Conservation (phyloP, 2,329 filamentous ascomycete species). For the Ploettnerulaceae sp. region DNA sequence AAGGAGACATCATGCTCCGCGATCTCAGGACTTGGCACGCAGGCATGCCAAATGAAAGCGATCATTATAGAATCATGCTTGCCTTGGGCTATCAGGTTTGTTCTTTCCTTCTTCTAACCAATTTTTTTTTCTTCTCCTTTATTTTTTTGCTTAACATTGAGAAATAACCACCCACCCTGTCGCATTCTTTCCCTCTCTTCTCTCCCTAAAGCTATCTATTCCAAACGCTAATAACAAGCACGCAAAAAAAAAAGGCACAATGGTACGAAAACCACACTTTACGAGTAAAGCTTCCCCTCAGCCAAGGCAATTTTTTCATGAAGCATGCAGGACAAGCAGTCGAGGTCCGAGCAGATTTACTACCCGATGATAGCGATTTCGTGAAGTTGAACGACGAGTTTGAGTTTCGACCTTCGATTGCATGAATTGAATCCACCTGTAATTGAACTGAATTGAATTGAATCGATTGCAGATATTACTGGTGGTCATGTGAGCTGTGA, state of each 20-base stretch:
- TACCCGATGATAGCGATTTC: constrained; percentile 27
- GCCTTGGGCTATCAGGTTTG: constrained; percentile 39
- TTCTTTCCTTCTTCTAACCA: too few species aligned
- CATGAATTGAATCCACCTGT: too few species aligned
- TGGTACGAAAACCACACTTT: constrained; percentile 30
- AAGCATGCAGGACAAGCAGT: constrained; percentile 26
- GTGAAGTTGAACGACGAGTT: constrained; percentile 28
- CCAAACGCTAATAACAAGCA: neutral
- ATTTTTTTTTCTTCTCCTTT: too few species aligned
- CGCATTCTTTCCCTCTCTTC: too few species aligned
- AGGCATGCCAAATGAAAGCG: constrained; percentile 54
- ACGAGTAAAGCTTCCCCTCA: constrained; percentile 26
- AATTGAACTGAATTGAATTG: too few species aligned
- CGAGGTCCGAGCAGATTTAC: constrained; percentile 28
- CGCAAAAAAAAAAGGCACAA: constrained; percentile 23
- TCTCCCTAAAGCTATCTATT: neutral
- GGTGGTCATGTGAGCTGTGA: too few species aligned
- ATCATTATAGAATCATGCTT: constrained; percentile 51
- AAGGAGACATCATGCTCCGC: constrained; percentile 52
- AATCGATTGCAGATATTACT: too few species aligned
- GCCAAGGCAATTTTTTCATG: constrained; percentile 30
- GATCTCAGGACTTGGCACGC: constrained; percentile 61
- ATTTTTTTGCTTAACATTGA: too few species aligned
- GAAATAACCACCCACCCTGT: too few species aligned
- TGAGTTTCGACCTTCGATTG: constrained; percentile 16